Evolutionary conservation across 805 yeast genomes (phyloP), one percentile per base, ranked within the genome.

Genomic region (Metschnikowia koreensis): DNA sequence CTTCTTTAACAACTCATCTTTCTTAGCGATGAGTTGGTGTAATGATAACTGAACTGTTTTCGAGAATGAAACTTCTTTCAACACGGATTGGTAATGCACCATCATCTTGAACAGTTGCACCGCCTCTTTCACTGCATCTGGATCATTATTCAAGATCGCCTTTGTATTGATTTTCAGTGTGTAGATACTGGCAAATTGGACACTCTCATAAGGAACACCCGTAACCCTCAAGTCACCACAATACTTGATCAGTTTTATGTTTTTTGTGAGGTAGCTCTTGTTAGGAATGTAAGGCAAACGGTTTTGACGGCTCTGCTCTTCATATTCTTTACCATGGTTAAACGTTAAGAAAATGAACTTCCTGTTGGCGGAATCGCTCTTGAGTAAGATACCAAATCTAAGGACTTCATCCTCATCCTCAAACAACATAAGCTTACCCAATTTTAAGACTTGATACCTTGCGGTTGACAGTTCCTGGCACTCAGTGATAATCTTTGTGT

Each of bases 391-490:
- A 6, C 91, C 96, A 11, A 80, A 67, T 44, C 71, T 65, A 1
- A 77, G 57, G 13, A 66, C 64, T 4, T 68, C 76, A 7, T 71
- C 63, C 6, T 66, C 65, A 61, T 83, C 85, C 53, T 81, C 75
- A 65, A 72, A 89, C 6, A 84, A 74, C 47, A 88, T 60, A 45
- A 87, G 62, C 53, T 86, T 73, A 2, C 92, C 93, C 1, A 68
- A 62, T 48, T 68, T 73, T 47, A 87, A 66, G 16, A 69, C 52
- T 38, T 76, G 67, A 34, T 74, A 73, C 49, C 80, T 75, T n/a
- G 80, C 68, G 2, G 74, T 61, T 1, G 85, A 75, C 45, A 79
- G 71, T 41, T 73, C 72, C 39, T 77, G 67, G n/a, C 81, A 63
- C 44, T 79, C 81, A 6, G 62, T 60, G 41, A 84, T 73, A 47